Evolutionary conservation across 768 basidiomycete genomes (phyloP).

Genomic region (Psilocybe cyanescens): DNA sequence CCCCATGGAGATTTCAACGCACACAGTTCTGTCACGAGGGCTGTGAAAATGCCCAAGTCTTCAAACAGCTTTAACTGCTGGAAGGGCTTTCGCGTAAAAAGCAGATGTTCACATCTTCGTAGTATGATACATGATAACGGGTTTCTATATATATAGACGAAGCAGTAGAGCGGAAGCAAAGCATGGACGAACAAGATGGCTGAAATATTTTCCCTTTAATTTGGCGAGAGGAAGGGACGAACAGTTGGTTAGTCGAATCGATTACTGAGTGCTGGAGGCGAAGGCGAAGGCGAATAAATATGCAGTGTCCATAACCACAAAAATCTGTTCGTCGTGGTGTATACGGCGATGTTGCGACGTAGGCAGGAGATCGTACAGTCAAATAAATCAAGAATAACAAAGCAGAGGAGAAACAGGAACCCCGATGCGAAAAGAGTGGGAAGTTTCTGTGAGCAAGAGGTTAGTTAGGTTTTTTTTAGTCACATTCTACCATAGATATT

Average conservation of each 20-base stretch:
- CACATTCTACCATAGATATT: constrained; percentile 85
- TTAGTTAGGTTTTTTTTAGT: constrained; percentile 40
- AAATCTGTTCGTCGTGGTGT: constrained; percentile 10
- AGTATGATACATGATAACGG: constrained; percentile 20
- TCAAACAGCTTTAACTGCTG: neutral
- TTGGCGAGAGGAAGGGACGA: neutral
- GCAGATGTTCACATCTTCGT: constrained; percentile 15
- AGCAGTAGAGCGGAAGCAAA: constrained; percentile 14
- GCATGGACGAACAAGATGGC: constrained; percentile 18
- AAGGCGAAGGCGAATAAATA: constrained; percentile 12
- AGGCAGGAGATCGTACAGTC: constrained; percentile 21
- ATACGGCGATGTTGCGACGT: constrained; percentile 6
- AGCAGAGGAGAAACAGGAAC: constrained; percentile 21
- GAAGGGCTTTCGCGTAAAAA: neutral
- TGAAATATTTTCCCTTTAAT: neutral
- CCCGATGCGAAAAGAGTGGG: constrained; percentile 8
- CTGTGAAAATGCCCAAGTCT: neutral
- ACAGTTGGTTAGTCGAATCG: neutral
- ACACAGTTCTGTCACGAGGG: neutral
- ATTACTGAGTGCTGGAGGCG: constrained; percentile 8
- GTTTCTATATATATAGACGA: constrained; percentile 21
- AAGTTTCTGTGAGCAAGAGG: constrained; percentile 15
- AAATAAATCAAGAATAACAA: constrained; percentile 25
- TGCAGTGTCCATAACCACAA: constrained; percentile 2
- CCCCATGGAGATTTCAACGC: neutral